phyloP scores from a whole-genome alignment of 306 rosid species.

The Lupinus albus region DNA sequence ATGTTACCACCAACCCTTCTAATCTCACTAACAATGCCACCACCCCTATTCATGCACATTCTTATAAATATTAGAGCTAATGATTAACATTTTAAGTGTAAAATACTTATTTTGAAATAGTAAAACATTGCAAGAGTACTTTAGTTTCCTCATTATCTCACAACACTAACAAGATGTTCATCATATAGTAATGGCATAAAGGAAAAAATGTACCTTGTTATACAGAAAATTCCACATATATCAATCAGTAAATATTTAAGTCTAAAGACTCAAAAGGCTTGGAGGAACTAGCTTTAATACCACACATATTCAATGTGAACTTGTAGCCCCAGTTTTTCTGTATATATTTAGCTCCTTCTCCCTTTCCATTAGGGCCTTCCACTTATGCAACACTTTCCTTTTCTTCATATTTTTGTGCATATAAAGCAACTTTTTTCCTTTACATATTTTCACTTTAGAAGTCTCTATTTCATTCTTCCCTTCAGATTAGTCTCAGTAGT shows the following conservation, averaged over 20 bases:
- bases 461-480: slow-evolving; percentile 33
- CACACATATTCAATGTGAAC: slow-evolving; percentile 32
- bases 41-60: not conserved
- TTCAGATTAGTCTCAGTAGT: slow-evolving; percentile 23
- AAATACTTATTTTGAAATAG: slow-evolving; percentile 16
- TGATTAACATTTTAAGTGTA: not conserved
- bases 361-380: slow-evolving; percentile 29
- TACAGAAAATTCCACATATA: slow-evolving; percentile 25
- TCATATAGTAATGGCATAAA: too few species aligned
- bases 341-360: slow-evolving; percentile 25
- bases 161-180: slow-evolving; percentile 28
- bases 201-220: too few species aligned
- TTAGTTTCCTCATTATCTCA: slow-evolving; percentile 16
- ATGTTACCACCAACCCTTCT: slow-evolving; percentile 1
- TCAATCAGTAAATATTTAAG: too few species aligned
- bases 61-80: not conserved
- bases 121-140: too few species aligned
- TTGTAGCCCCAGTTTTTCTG: slow-evolving; percentile 12
- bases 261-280: slow-evolving; percentile 28
- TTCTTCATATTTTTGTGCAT: not conserved
- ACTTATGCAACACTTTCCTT: slow-evolving; percentile 18
- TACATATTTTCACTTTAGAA: not conserved
- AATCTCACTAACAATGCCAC: not conserved
- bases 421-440: slow-evolving; percentile 2
- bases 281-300: slow-evolving; percentile 34